Percentiles rank a stretch among this genome's conserved stretches.
Conservation (phyloP, 176 grass and related monocot genomes). For the Avena eriantha region DNA sequence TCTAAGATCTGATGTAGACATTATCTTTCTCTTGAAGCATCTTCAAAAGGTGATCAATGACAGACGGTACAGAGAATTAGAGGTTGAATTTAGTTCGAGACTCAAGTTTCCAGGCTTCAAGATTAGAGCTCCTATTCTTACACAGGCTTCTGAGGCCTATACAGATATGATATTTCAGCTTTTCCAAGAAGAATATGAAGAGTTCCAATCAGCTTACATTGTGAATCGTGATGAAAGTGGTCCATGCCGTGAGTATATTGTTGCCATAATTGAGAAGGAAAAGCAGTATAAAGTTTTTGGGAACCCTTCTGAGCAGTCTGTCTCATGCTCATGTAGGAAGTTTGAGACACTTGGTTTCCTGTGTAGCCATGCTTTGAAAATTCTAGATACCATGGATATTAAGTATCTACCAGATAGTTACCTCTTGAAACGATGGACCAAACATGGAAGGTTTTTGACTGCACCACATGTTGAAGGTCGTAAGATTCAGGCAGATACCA, state of each 20-base stretch:
- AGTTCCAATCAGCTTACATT: constrained; percentile 71
- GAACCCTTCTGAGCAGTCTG: constrained; percentile 55
- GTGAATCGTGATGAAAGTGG: constrained; percentile 52
- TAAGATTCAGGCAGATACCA: constrained; percentile 42
- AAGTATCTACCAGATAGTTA: background rate
- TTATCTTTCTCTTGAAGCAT: background rate
- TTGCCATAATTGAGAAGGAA: constrained; percentile 59
- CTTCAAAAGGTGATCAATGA: background rate
- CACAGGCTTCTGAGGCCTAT: constrained; percentile 62
- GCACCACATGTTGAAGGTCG: constrained; percentile 17
- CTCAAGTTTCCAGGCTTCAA: constrained; percentile 44
- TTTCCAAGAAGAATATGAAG: constrained; percentile 70
- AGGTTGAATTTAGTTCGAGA: constrained; percentile 55
- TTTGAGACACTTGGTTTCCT: constrained; percentile 68
- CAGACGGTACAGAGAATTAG: constrained; percentile 33
- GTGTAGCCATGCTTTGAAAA: constrained; percentile 73
- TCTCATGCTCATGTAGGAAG: constrained; percentile 63
- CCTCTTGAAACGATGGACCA: constrained; percentile 62
- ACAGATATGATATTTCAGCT: constrained; percentile 66
- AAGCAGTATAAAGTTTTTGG: constrained; percentile 58
- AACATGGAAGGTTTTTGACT: constrained; percentile 43
- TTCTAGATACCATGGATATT: constrained; percentile 49
- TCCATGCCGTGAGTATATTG: constrained; percentile 51
- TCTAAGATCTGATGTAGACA: background rate
- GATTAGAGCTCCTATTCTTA: constrained; percentile 61